Evolutionary conservation across 768 basidiomycete genomes (phyloP).

Genomic region (Xerocomellus dryophilus): DNA sequence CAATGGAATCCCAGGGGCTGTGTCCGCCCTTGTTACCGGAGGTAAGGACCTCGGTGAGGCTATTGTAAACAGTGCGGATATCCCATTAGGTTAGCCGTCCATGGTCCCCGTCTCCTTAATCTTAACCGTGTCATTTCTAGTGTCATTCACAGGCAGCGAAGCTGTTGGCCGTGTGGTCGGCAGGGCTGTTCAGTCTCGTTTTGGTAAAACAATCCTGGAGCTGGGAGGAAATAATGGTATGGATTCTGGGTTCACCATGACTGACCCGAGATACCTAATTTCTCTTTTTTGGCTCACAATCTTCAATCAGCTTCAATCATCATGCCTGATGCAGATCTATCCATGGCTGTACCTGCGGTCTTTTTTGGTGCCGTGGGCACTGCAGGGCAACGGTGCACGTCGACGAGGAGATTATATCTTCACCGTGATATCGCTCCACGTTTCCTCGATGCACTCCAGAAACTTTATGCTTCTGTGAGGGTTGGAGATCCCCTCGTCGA

Average conservation of each 20-base stretch:
- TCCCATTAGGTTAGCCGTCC: conserved; percentile 66
- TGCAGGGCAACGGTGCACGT: conserved; percentile 76
- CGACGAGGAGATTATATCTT: conserved; percentile 86
- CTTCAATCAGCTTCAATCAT: conserved; percentile 72
- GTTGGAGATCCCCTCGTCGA: conserved; percentile 84
- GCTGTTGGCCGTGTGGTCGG: conserved; percentile 83
- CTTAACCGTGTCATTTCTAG: conserved; percentile 36
- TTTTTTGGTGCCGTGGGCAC: conserved; percentile 94
- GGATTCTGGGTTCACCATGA: conserved; percentile 21
- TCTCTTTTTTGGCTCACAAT: conserved; percentile 15
- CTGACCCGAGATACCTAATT: conserved; percentile 18
- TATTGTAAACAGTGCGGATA: conserved; percentile 65
- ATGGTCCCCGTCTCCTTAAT: not conserved
- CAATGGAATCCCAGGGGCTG: conserved; percentile 82
- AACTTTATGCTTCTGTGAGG: conserved; percentile 65
- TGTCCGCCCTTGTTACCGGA: conserved; percentile 80
- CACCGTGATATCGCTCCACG: conserved; percentile 74
- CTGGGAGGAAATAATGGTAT: conserved; percentile 94
- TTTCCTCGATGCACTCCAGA: conserved; percentile 73
- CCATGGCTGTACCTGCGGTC: conserved; percentile 83
- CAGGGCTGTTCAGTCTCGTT: conserved; percentile 79
- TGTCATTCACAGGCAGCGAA: conserved; percentile 96
- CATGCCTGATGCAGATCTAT: conserved; percentile 90
- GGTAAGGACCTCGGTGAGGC: conserved; percentile 77
- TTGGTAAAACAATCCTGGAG: conserved; percentile 88